Conservation (phyloP, 345 rosid genomes). For the Camelina hispida region DNA sequence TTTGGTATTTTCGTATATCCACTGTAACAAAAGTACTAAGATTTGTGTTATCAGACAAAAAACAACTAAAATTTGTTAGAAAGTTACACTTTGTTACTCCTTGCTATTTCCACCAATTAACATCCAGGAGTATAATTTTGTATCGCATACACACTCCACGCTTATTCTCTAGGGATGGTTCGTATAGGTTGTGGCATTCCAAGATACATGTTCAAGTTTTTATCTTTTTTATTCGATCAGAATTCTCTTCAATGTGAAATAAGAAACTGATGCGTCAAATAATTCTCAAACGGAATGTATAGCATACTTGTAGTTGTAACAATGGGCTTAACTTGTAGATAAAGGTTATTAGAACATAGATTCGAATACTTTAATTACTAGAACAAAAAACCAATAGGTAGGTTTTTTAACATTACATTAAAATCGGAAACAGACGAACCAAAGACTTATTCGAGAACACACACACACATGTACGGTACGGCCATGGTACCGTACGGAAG, state of each 20-base stretch:
- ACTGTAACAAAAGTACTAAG: not conserved
- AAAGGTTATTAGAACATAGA: not conserved
- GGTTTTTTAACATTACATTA: slow-evolving; percentile 20
- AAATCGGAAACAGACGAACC: slow-evolving; percentile 2
- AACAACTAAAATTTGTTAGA: no score
- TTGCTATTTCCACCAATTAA: not conserved
- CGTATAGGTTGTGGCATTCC: not conserved
- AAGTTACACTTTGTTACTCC: not conserved
- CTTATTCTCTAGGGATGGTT: not conserved
- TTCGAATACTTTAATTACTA: not conserved
- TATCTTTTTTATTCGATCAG: no score
- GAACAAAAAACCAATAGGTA: not conserved
- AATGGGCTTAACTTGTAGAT: not conserved
- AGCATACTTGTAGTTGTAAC: not conserved
- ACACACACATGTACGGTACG: slow-evolving; percentile 34
- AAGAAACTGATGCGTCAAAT: not conserved
- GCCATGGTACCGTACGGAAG: slow-evolving; percentile 30
- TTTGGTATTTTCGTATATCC: not conserved
- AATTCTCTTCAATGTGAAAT: no score
- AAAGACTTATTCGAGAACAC: slow-evolving; percentile 39
- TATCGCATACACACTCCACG: not conserved
- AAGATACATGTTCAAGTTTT: no score
- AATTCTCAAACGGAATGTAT: not conserved
- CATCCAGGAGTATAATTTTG: not conserved
- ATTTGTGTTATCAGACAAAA: no score